Conservation (phyloP, 345 rosid species). For the Physaria fendleri region DNA sequence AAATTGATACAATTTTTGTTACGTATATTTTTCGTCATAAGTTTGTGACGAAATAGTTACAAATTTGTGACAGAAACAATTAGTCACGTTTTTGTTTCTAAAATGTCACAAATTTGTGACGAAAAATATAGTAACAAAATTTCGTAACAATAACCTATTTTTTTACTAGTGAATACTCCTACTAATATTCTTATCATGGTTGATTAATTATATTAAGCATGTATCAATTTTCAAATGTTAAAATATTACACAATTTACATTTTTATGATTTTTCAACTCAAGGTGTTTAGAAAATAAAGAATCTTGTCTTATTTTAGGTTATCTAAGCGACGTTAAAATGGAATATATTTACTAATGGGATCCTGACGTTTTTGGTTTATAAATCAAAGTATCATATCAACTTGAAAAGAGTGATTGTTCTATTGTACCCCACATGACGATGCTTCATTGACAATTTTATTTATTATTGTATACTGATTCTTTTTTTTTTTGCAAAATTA, state of each 20-base stretch:
- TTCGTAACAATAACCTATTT: too few relatives aligned
- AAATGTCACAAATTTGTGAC: too few relatives aligned
- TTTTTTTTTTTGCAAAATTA: background rate
- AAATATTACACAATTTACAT: background rate
- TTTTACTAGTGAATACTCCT: background rate
- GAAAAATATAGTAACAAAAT: too few relatives aligned
- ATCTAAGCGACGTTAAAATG: background rate
- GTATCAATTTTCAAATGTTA: background rate
- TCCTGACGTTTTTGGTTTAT: conserved; percentile 15
- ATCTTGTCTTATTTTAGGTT: background rate
- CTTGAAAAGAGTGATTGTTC: conserved; percentile 21
- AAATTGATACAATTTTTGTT: too few relatives aligned
- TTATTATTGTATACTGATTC: background rate
- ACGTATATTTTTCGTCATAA: too few relatives aligned
- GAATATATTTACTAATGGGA: conserved; percentile 4
- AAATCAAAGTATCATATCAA: conserved; percentile 8
- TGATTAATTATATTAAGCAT: background rate
- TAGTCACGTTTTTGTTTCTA: too few relatives aligned
- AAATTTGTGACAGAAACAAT: too few relatives aligned
- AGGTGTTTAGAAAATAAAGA: background rate
- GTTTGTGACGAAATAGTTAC: too few relatives aligned
- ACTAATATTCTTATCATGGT: background rate
- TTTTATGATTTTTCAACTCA: background rate
- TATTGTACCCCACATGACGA: conserved; percentile 26
- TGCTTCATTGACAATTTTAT: conserved; percentile 7